These are phyloP conservation scores for Chenopodium berlandieri DNA, from an alignment of 148 eudicot genomes.

Conservation along the genomic window DNA sequence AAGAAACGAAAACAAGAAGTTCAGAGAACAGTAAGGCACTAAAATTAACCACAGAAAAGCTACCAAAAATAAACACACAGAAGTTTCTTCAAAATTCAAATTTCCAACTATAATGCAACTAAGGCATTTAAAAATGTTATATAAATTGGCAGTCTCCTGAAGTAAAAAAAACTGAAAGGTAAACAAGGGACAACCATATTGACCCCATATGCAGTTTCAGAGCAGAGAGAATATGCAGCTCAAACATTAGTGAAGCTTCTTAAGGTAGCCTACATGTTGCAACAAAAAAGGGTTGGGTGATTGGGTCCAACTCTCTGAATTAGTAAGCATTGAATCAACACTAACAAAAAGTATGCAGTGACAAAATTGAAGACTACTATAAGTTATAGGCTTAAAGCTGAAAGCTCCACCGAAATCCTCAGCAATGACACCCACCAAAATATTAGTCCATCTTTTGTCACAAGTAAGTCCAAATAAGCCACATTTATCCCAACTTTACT, in stretches of 20 bases:
- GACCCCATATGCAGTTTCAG: not conserved
- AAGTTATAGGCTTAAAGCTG: not conserved
- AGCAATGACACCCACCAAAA: not conserved
- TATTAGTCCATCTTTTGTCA: not conserved
- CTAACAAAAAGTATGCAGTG: not conserved
- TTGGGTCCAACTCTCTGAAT: not conserved
- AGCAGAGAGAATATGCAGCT: not conserved
- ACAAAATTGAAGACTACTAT: not conserved
- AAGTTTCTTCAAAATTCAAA: too few species aligned
- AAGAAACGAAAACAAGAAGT: not conserved
- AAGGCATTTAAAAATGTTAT: not conserved
- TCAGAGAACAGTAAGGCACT: not conserved
- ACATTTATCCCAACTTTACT: not conserved
- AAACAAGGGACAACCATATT: not conserved
- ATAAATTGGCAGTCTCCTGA: not conserved
- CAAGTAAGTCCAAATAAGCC: not conserved
- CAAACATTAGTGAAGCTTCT: constrained; percentile 1
- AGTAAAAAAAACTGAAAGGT: not conserved
- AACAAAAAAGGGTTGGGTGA: not conserved
- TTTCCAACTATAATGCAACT: not conserved
- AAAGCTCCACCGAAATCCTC: not conserved
- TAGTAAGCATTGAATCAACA: not conserved
- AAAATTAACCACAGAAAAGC: not conserved
- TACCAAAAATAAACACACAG: too few species aligned
- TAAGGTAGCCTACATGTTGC: not conserved